Base-by-base conservation (phyloP, 2,329 filamentous ascomycete species). In the Alternaria sp. region DNA sequence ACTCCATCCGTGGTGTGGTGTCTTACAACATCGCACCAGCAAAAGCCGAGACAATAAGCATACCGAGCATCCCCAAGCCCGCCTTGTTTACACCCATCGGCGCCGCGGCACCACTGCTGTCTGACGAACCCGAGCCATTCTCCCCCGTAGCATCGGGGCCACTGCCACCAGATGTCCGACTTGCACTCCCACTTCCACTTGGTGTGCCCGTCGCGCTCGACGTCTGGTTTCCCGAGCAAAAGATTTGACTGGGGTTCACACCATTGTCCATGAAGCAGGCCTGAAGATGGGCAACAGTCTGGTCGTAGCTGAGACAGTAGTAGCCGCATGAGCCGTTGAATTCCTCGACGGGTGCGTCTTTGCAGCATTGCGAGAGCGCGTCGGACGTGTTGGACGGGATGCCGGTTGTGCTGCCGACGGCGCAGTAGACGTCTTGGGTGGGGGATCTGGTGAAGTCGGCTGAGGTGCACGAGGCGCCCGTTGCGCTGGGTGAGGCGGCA, bases 351-450 rank as follows among this genome's bases (percentile, higher is more conserved):
- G 72, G 67, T 7, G 71, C 72, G 33, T 60, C 58, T 39, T 74
- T 74, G 70, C 73, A 76, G 69, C 73, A 76, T 41, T 58, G 53
- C 9, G 65, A 60, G 39, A 75, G 65, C 21, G 66, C 62, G 26
- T 65, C 56, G 37, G 61, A 58, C 21, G 71, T 71, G 60, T 71
- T 74, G 50, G 57, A 59, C 7, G 71, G 67, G 10, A 75, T 46
- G 34, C 68, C 63, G 1, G 42, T 42, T 29, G 44, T 65, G 66
- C 68, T 66, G 46, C 63, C 70, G 40, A 74, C 64, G 14, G 68
- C 70, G 63, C 73, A 76, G 57, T 61, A 66, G 34, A 66, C 56
- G 45, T 76, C 73, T 40, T 56, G 21, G 9, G 66, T 71, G 6
- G 72, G 73, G 60, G 72, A 70, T 17, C 64, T 41, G 24, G 56